Conservation (phyloP, 371 early-diverging fungal genomes). For the Mortierella sp. region DNA sequence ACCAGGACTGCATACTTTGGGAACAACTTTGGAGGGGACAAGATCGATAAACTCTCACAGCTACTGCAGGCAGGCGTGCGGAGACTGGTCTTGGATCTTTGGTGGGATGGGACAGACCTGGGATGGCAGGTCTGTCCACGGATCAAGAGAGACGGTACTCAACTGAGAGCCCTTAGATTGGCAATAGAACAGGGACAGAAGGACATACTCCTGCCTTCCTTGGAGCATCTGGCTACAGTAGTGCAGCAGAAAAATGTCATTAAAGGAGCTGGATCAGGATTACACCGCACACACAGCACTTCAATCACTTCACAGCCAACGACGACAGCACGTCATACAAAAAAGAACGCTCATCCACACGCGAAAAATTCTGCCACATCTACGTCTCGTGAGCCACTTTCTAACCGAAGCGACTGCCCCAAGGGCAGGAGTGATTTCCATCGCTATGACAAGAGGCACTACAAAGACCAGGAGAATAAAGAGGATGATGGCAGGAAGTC, state of each 20-base stretch:
- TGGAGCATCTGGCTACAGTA: slow-evolving; percentile 2
- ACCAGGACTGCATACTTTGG: slow-evolving; percentile 43
- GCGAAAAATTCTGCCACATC: too few species aligned
- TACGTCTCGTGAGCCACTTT: too few species aligned
- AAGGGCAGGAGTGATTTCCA: too few species aligned
- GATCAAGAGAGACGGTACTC: slow-evolving; percentile 15
- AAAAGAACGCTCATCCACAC: too few species aligned
- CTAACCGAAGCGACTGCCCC: too few species aligned
- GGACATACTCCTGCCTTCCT: neutral
- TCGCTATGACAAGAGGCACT: too few species aligned
- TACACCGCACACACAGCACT: too few species aligned
- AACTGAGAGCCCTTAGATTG: slow-evolving; percentile 4
- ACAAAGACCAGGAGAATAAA: too few species aligned
- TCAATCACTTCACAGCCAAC: too few species aligned
- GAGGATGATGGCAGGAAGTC: too few species aligned
- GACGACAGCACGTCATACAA: too few species aligned
- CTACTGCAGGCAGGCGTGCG: slow-evolving; percentile 48
- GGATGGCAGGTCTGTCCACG: slow-evolving; percentile 52
- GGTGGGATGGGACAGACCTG: slow-evolving; percentile 43
- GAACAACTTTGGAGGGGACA: slow-evolving; percentile 28
- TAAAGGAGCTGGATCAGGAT: slow-evolving; percentile 2
- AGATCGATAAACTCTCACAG: slow-evolving; percentile 23
- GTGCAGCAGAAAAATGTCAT: too few species aligned
- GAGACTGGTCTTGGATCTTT: slow-evolving; percentile 41
- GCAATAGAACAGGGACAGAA: slow-evolving; percentile 25